Evolutionary conservation across 2,329 filamentous ascomycete genomes (phyloP), one percentile per base, ranked within the genome.

Genomic region (Neonectria hederae): DNA sequence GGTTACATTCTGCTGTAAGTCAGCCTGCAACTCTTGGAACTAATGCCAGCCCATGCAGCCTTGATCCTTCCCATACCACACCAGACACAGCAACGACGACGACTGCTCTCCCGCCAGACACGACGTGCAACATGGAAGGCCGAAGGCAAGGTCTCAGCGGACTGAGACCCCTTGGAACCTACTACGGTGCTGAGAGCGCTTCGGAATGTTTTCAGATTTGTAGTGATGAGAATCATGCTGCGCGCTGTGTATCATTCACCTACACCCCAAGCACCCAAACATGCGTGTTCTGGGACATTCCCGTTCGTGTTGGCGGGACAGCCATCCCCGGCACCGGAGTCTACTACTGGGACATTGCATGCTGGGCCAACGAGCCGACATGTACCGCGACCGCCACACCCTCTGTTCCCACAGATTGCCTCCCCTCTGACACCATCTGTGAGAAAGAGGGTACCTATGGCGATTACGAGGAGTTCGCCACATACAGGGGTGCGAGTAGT

Each of bases 291-390:
- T 43, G 35, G 28, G 26, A 59, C 13, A 49, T 52, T 24, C 26
- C n/a, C 9, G 48, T 59, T 2, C 26, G 38, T 4, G 40, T 51
- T 14, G 56, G 56, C 7, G 10, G 38, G 3, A 24, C 42, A 30
- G 26, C 56, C 13, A 30, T 38, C 10, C 22, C 48, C 13, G 48
- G 48, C 13, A 59, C 46, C 19, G 56, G 56, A 10, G 40, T 30
- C n/a, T 59, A n/a, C 17, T 53, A 32, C 22, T 59, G 56, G 56
- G 56, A 59, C 46, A 59, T 52, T n/a, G 56, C 32, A 1, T 59
- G 56, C 22, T 52, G 46, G 46, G 24, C 46, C 26, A 19, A 49
- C 46, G 26, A 52, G 14, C 43, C 54, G 13, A 32, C 24, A 22
- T 11, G 8, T 10, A 4, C 19, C 56, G 19, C 26, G 2, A 30